Conservation (phyloP, 176 grass and related monocot genomes). For the Coix lacrymajobi region DNA sequence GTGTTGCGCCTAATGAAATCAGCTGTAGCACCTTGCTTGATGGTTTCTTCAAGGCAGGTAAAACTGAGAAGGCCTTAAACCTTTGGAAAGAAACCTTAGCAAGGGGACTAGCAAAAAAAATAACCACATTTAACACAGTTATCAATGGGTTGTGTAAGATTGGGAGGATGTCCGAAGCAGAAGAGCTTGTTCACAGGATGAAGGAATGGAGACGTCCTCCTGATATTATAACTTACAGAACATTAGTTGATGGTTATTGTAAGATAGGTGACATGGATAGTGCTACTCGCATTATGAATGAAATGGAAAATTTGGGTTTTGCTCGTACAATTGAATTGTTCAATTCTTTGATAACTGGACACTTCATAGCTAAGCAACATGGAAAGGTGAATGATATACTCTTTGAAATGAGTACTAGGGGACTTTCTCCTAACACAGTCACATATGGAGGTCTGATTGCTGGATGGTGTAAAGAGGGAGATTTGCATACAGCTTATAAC, state of each 20-base stretch:
- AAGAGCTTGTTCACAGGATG: constrained; percentile 62
- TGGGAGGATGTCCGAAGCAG: constrained; percentile 56
- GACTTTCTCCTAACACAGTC: constrained; percentile 56
- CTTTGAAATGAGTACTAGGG: constrained; percentile 47
- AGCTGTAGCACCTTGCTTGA: constrained; percentile 78
- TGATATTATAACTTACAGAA: constrained; percentile 79
- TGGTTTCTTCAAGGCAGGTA: constrained; percentile 74
- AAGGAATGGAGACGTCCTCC: constrained; percentile 52
- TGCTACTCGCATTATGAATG: constrained; percentile 50
- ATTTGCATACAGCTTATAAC: constrained; percentile 62
- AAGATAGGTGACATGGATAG: constrained; percentile 57
- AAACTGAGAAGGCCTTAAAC: constrained; percentile 52
- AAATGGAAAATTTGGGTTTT: constrained; percentile 62
- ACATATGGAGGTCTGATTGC: constrained; percentile 87
- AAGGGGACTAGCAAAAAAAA: constrained; percentile 68
- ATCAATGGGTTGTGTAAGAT: constrained; percentile 82
- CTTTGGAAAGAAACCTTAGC: constrained; percentile 89
- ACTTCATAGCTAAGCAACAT: constrained; percentile 49
- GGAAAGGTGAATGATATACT: constrained; percentile 51
- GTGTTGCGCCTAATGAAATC: constrained; percentile 72
- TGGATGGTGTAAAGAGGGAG: constrained; percentile 82
- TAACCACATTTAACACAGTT: constrained; percentile 54
- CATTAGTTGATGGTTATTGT: constrained; percentile 75
- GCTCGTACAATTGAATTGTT: constrained; percentile 81
- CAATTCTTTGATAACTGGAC: constrained; percentile 85